These are phyloP conservation scores for Myrica gale DNA, from an alignment of 306 rosid genomes.

Conservation along the genomic window DNA sequence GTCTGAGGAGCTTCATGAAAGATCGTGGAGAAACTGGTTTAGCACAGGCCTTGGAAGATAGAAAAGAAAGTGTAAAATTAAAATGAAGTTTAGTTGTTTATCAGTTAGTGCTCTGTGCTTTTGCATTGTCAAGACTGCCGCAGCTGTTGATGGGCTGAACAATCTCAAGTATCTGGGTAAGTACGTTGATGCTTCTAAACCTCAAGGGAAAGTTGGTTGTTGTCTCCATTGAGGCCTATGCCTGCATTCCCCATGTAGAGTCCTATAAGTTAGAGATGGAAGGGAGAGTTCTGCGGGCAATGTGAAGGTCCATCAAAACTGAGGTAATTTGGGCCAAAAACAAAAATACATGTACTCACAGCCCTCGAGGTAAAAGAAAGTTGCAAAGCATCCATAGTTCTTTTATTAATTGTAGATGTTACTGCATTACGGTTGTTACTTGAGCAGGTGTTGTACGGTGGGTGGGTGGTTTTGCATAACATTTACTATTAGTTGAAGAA, in stretches of 20 bases:
- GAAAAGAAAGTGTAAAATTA: constrained; percentile 25
- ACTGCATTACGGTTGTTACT: too few relatives aligned
- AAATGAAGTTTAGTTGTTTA: not conserved
- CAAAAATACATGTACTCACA: too few relatives aligned
- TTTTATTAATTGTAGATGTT: too few relatives aligned
- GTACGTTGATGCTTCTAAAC: constrained; percentile 12
- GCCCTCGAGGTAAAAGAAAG: too few relatives aligned
- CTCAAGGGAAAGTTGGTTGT: not conserved
- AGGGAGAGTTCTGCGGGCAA: not conserved
- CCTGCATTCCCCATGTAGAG: constrained; percentile 11
- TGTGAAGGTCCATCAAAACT: too few relatives aligned
- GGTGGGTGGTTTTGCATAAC: too few relatives aligned
- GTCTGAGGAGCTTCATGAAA: constrained; percentile 69
- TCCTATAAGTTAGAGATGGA: not conserved
- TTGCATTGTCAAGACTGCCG: not conserved
- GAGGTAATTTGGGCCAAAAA: too few relatives aligned
- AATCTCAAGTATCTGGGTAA: not conserved
- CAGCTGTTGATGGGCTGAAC: not conserved
- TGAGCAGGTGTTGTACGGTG: too few relatives aligned
- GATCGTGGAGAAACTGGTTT: constrained; percentile 37
- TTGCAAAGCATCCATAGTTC: too few relatives aligned
- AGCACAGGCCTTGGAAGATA: constrained; percentile 18
- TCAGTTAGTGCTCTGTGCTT: not conserved
- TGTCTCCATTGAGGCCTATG: not conserved
- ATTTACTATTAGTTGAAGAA: too few relatives aligned